Conservation (phyloP, 768 basidiomycete genomes). For the Leccinum sublutescens region DNA sequence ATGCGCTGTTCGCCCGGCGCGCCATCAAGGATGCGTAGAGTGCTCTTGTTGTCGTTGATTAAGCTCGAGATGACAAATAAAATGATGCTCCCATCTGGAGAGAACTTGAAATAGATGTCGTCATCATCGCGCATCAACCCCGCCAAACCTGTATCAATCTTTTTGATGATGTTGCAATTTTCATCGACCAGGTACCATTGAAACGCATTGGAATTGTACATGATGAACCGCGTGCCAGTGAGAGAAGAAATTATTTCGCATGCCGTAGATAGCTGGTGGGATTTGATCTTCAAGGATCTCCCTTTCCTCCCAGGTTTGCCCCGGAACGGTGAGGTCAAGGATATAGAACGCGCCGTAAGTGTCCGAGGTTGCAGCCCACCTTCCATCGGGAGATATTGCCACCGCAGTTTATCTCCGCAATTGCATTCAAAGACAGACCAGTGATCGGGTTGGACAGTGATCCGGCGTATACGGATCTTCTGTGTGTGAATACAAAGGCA, state of each 20-base stretch:
- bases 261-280: neutral
- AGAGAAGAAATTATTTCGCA: neutral
- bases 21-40: conserved; percentile 11
- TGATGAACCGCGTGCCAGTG: conserved; percentile 12
- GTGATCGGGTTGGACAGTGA: neutral
- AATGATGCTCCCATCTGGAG: conserved; percentile 12
- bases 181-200: conserved; percentile 7
- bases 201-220: accelerated
- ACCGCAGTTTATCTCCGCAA: neutral
- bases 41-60: conserved; percentile 7
- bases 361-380: conserved; percentile 12
- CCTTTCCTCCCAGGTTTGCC: conserved; percentile 3
- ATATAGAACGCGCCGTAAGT: conserved; percentile 9
- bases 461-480: neutral
- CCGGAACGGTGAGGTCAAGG: neutral
- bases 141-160: conserved; percentile 7
- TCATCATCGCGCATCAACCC: too few species aligned
- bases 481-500: conserved; percentile 3
- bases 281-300: neutral
- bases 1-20: conserved; percentile 7
- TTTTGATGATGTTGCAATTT: conserved; percentile 1
- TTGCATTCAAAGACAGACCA: neutral
- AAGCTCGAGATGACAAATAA: neutral
- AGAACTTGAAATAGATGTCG: conserved; percentile 5
- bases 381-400: conserved; percentile 23